phyloP scores from a whole-genome alignment of 495 filamentous ascomycete species.

The Lasiosphaeriaceae sp. region DNA sequence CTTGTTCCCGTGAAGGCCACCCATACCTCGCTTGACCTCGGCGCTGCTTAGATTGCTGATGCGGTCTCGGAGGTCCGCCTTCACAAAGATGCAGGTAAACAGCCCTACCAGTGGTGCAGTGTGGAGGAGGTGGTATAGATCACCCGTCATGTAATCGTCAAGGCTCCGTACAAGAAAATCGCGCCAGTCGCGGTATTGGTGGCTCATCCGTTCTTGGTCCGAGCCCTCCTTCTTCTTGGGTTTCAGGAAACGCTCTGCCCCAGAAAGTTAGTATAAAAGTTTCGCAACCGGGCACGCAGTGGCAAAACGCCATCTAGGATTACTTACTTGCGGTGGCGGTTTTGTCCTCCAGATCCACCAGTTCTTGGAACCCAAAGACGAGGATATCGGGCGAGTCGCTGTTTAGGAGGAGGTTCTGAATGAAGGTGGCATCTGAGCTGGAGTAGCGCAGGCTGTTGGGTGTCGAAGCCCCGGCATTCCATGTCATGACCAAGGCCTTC shows the following conservation, averaged over 20 bases:
- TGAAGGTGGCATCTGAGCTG: constrained; percentile 65
- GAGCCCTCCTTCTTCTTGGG: constrained; percentile 87
- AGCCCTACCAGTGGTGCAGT: constrained; percentile 86
- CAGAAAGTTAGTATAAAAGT: constrained; percentile 21
- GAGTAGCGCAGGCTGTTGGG: constrained; percentile 72
- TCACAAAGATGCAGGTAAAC: constrained; percentile 94
- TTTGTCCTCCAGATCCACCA: constrained; percentile 96
- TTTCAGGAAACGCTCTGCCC: constrained; percentile 63
- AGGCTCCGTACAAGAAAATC: constrained; percentile 78
- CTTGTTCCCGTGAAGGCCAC: constrained; percentile 92
- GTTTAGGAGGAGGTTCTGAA: constrained; percentile 66
- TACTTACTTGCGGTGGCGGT: constrained; percentile 86
- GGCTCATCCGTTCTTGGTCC: constrained; percentile 92
- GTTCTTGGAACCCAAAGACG: constrained; percentile 95
- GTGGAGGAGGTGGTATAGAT: constrained; percentile 82
- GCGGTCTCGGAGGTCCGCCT: constrained; percentile 64
- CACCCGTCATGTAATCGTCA: constrained; percentile 76
- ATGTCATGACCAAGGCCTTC: constrained; percentile 75
- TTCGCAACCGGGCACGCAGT: too few relatives aligned
- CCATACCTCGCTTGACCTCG: constrained; percentile 93
- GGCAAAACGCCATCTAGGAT: too few relatives aligned
- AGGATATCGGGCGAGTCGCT: constrained; percentile 81
- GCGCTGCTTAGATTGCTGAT: constrained; percentile 73
- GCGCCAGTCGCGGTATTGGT: constrained; percentile 94
- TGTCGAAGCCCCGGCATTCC: constrained; percentile 93